Base-by-base conservation (phyloP, 768 basidiomycete genomes). In the Candolleomyces eurysporus region DNA sequence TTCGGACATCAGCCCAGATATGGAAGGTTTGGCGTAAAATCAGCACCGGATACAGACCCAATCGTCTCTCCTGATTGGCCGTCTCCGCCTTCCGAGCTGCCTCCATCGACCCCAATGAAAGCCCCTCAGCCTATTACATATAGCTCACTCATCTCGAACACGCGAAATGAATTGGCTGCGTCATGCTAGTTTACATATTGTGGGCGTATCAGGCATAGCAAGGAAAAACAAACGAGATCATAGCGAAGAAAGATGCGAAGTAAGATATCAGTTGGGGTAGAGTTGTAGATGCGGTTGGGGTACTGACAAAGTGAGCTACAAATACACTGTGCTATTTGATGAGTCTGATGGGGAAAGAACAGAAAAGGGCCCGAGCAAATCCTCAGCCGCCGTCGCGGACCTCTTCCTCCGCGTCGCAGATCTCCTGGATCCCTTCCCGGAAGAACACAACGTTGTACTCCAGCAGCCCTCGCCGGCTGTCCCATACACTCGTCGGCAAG, bases 371-470 rank as follows among this genome's bases (percentile, higher is more conserved):
- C 17, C 8, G 17, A 19, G 45, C 10, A 36, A 36, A 3, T 49
- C 51, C 48, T 66, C 64, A 77, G 61, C 71, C 73, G 46, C 71
- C 75, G n/a, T 71, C 75, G 61, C 81, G 74, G 13, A 71, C 72
- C 67, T 91, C 88, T 63, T 78, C 81, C 69, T 93, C 92, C 9
- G 92, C 84, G 54, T 86, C 83, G 65, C 88, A 89, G 46, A 95
- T 92, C 73, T 92, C 90, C 71, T 89, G 84, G 53, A 92, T 83
- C 0, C 93, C 93, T 71, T 87, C 88, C 66, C 93, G 75, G 70
- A 95, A 90, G 73, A 87, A 92, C 42, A 92, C 88, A 3, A 94
- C 88, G 67, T 95, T 95, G 74, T 89, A 94, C 69, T 95, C 93
- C 32, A 95, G 78, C 50, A 94, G 76, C 21, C 90, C 91, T 17